phyloP scores from a whole-genome alignment of 768 basidiomycete genomes.

The Lactifluus pinguis region DNA sequence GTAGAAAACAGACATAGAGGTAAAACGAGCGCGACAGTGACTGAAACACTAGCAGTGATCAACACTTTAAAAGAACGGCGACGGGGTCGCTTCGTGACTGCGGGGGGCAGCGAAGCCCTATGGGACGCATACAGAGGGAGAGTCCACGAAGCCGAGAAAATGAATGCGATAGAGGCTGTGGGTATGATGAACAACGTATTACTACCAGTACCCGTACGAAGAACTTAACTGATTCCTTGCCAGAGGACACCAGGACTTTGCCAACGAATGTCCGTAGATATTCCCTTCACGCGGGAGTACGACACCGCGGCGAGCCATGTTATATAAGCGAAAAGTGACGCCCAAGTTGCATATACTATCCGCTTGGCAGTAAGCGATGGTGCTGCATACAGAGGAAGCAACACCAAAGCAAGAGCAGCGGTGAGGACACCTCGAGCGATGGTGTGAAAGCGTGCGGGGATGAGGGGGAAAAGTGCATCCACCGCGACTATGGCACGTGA shows the following conservation, averaged over 20 bases:
- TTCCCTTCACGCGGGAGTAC: slow-evolving; percentile 44
- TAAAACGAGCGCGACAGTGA: slow-evolving; percentile 43
- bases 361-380: slow-evolving; percentile 47
- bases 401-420: slow-evolving; percentile 32
- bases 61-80: slow-evolving; percentile 51
- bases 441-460: slow-evolving; percentile 30
- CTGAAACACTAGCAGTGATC: slow-evolving; percentile 39
- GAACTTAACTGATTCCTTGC: slow-evolving; percentile 53
- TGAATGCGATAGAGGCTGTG: slow-evolving; percentile 51
- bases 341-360: slow-evolving; percentile 45
- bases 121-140: slow-evolving; percentile 57
- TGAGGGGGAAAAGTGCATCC: slow-evolving; percentile 40
- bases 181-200: not conserved
- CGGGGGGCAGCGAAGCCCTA: slow-evolving; percentile 33
- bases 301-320: slow-evolving; percentile 48
- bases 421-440: slow-evolving; percentile 35
- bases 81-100: slow-evolving; percentile 35
- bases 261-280: slow-evolving; percentile 30
- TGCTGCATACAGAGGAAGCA: slow-evolving; percentile 45
- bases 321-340: slow-evolving; percentile 53
- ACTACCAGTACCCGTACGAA: not conserved
- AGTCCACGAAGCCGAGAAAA: slow-evolving; percentile 57
- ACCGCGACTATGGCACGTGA: slow-evolving; percentile 39
- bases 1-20: slow-evolving; percentile 51
- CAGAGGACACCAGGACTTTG: slow-evolving; percentile 43